Conservation (phyloP, 1,284 basidiomycete genomes). For the Chalciporus piperatoides region DNA sequence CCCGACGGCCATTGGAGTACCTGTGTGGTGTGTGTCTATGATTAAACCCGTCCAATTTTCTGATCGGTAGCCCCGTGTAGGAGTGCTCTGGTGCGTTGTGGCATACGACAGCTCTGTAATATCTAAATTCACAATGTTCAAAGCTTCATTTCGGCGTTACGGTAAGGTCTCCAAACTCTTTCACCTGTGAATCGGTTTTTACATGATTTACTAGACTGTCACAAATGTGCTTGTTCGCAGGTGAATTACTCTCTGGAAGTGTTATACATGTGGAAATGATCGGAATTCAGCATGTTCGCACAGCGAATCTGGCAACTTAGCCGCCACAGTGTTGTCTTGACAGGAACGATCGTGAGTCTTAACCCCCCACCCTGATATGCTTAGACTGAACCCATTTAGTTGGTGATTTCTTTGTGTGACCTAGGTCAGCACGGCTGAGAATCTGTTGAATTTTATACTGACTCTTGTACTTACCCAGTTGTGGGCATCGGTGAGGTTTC, state of each 20-base stretch:
- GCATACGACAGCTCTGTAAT: neutral
- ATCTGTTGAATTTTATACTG: neutral
- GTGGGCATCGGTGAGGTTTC: conserved; percentile 38
- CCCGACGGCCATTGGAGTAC: conserved; percentile 38
- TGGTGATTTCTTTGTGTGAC: conserved; percentile 40
- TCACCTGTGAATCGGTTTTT: neutral
- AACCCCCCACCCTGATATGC: conserved; percentile 15
- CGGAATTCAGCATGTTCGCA: conserved; percentile 36
- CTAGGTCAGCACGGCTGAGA: conserved; percentile 34
- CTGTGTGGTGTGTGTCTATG: conserved; percentile 43
- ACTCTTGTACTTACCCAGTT: conserved; percentile 24
- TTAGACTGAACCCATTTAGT: conserved; percentile 26
- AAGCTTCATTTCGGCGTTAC: conserved; percentile 45
- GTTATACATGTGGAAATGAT: neutral
- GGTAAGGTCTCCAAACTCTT: conserved; percentile 27
- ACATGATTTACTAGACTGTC: conserved; percentile 31
- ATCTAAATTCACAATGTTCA: neutral
- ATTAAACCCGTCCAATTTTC: neutral
- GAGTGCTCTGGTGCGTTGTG: conserved; percentile 41
- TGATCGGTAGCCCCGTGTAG: conserved; percentile 20
- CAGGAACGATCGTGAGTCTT: conserved; percentile 36
- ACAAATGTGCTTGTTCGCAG: conserved; percentile 45
- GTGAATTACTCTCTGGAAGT: conserved; percentile 13
- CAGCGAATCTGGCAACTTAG: conserved; percentile 42
- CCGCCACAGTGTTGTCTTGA: conserved; percentile 36